Percentiles rank a stretch among this genome's conserved stretches.
Evolutionary conservation across 306 rosid species (phyloP).

Genomic region (Astragalus membranaceus): DNA sequence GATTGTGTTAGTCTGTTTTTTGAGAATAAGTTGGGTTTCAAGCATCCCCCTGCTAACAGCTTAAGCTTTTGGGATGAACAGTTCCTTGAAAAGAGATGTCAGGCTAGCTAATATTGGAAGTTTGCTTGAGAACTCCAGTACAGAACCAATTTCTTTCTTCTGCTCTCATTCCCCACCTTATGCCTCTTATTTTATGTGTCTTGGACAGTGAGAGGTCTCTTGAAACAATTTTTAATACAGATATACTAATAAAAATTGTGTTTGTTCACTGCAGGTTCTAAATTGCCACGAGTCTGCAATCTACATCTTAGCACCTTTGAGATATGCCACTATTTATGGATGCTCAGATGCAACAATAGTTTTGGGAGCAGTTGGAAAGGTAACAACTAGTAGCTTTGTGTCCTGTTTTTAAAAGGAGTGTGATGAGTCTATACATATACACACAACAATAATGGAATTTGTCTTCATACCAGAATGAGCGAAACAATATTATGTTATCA

Average conservation of each 20-base stretch:
- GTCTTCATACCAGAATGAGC: neutral
- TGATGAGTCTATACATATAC: neutral
- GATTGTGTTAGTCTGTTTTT: neutral
- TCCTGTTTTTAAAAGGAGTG: conserved; percentile 10
- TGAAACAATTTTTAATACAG: neutral
- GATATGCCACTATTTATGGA: conserved; percentile 89
- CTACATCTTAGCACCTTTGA: conserved; percentile 77
- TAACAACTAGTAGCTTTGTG: conserved; percentile 25
- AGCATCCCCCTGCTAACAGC: neutral
- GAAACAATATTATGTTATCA: neutral
- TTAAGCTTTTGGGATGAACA: neutral
- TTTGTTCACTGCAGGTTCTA: conserved; percentile 57
- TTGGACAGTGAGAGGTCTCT: neutral
- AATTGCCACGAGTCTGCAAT: conserved; percentile 87
- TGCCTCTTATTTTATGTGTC: neutral
- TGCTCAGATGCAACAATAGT: conserved; percentile 95
- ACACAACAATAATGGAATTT: conserved; percentile 16
- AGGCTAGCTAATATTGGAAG: neutral
- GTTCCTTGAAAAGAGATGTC: neutral
- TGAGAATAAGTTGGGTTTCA: neutral
- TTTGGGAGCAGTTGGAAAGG: conserved; percentile 99
- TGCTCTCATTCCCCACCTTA: neutral
- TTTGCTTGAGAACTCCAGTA: neutral
- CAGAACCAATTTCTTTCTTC: neutral
- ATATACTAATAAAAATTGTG: conserved; percentile 11